These are phyloP conservation scores for Beauveria caledonica DNA, from an alignment of 2,329 filamentous ascomycete species.

Conservation along the genomic window DNA sequence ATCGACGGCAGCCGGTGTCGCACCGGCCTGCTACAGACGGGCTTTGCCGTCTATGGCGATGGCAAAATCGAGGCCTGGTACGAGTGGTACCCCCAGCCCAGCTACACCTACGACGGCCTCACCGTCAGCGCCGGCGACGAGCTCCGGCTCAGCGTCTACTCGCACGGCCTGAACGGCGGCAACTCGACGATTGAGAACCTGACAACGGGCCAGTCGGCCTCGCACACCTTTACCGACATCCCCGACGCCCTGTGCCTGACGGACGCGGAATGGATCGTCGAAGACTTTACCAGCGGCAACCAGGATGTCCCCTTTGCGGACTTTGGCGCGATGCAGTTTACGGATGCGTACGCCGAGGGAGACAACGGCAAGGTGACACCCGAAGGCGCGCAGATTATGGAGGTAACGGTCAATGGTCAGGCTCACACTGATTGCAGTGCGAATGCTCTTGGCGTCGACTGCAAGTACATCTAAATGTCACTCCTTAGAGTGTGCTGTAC, in stretches of 20 bases:
- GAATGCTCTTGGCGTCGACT: not conserved
- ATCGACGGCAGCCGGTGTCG: constrained; percentile 5
- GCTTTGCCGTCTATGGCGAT: constrained; percentile 2
- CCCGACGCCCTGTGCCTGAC: constrained; percentile 32
- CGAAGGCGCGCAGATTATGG: not conserved
- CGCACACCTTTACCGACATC: constrained; percentile 40
- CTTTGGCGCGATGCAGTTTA: constrained; percentile 23
- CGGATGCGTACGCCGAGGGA: constrained; percentile 17
- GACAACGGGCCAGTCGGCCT: constrained; percentile 39
- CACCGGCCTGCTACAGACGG: constrained; percentile 7
- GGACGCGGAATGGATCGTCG: too few relatives aligned
- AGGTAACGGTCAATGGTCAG: not conserved
- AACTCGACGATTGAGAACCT: constrained; percentile 12
- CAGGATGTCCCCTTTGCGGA: constrained; percentile 22
- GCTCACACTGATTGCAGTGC: not conserved
- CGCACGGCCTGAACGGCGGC: constrained; percentile 13
- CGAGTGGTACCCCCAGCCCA: constrained; percentile 10
- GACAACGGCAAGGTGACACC: constrained; percentile 13
- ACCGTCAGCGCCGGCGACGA: constrained; percentile 22
- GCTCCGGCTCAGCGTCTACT: constrained; percentile 24
- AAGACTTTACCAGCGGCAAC: constrained; percentile 20
- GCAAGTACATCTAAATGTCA: not conserved
- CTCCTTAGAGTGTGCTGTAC: not conserved
- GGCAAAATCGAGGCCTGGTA: constrained; percentile 7
- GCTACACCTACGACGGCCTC: not conserved